Evolutionary conservation across 768 basidiomycete genomes (phyloP), one percentile per base, ranked within the genome.

Genomic region (Termitomyces heimii): DNA sequence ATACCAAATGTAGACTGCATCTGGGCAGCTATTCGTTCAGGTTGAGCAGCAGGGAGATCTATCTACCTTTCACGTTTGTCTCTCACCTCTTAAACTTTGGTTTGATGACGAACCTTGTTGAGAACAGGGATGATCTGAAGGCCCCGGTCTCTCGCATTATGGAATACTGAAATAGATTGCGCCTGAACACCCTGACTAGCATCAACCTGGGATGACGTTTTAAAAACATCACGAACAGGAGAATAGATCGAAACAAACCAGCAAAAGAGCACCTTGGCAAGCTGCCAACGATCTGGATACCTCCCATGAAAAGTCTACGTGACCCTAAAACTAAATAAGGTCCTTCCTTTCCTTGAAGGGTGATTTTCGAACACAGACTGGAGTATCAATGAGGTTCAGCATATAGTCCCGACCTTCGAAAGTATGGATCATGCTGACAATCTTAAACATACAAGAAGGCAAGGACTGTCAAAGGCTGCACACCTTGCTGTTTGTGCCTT

Each of bases 151-250:
- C 76, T 79, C 4, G 96, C 96, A 46, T 88, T 83, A 63, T 96
- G 92, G 63, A 90, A 95, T 5, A 98, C 96, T 0, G 92, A 96
- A 53, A 99, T 85, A 14, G 95, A 94, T 71, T 99, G 97, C 0
- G 97, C 97, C 71, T 99, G 97, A 8, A 99, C 86, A 18, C 97
- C 97, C 75, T 96, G 95, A 53, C 92, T 93, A n/a, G 93, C 92
- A 67, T 99, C 97, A 2, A 98, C 94, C 64, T 98, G 73, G 32
- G 14, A 35, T 5, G 12, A n/a, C 26, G 18, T 13, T 44, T 47
- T 56, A 44, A 61, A 40, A 35, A 10, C 39, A 35, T 24, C 22
- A 58, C 51, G 32, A 31, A 18, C 29, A 34, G 43, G 37, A 22
- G 16, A 50, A 22, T 54, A 37, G 37, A 20, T 40, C 8, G 8